Conservation (phyloP, 108 stramenopile species). For the Cylindrotheca closterium region DNA sequence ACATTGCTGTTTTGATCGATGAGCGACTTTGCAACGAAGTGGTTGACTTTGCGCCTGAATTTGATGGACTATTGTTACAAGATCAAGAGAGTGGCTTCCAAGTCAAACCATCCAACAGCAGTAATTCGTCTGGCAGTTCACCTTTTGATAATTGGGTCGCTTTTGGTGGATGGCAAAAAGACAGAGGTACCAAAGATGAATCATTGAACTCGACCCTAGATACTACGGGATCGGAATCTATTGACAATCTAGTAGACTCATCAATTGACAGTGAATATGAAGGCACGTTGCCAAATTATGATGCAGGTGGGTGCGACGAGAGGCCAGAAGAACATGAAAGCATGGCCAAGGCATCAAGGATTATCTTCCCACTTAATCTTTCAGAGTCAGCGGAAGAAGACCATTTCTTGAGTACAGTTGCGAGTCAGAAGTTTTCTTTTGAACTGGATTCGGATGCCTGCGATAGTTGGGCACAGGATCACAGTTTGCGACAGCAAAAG, state of each 20-base stretch:
- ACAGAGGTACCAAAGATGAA: not conserved
- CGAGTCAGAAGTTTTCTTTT: conserved; percentile 39
- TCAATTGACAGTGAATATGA: too few species aligned
- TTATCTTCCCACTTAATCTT: conserved; percentile 3
- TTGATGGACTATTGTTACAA: conserved; percentile 21
- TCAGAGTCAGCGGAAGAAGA: conserved; percentile 8
- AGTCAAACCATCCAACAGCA: not conserved
- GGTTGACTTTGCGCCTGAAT: conserved; percentile 22
- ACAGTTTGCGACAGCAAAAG: not conserved
- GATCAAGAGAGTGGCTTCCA: conserved; percentile 7
- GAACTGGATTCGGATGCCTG: conserved; percentile 51
- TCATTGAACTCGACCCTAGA: conserved; percentile 4
- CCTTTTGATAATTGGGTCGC: conserved; percentile 1
- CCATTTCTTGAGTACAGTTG: conserved; percentile 33
- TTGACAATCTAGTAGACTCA: too few species aligned
- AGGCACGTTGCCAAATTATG: too few species aligned
- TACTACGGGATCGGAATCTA: conserved; percentile 7
- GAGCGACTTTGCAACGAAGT: conserved; percentile 45
- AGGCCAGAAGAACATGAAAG: conserved; percentile 5
- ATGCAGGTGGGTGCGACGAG: too few species aligned
- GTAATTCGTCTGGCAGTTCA: not conserved
- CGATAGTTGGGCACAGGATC: conserved; percentile 55
- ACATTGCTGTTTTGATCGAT: conserved; percentile 46
- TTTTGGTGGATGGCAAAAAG: not conserved
- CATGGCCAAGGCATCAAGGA: too few species aligned